Evolutionary conservation across 192 early-diverging fungal species (phyloP), one percentile per base, ranked within the genome.

Genomic region (Pilobolus umbonatus): DNA sequence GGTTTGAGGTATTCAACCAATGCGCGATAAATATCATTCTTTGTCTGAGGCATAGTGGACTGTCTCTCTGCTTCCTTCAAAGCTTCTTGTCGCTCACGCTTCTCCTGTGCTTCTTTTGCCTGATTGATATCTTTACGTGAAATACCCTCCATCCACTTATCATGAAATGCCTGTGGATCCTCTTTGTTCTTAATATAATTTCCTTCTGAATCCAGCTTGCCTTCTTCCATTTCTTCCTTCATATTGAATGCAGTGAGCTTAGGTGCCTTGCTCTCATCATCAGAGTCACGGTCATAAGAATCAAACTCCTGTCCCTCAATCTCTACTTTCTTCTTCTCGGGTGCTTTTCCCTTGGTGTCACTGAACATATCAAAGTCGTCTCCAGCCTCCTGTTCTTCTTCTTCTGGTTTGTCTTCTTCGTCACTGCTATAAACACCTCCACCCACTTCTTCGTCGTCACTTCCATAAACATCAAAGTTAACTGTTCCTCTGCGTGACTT

Each of bases 231-330:
- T 15, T 90, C 89, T 8, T 80, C 69, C n/a, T 76, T 76, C 86
- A 93, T 90, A 53, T 87, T 82, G 55, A 90, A 90, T 1, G 86
- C 86, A 56, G 85, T 80, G 12, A 90, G 71, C 49, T 77, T 75
- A 9, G 79, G 74, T 52, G 24, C 60, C 35, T 61, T 61, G 15
- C 85, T 82, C 62, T 72, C 75, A 14, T 79, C 72, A 1, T 76
- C 72, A n/a, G 36, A 38, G 1, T n/a, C 31, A 38, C 66, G 63
- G 36, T 77, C 75, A 1, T 54, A 62, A n/a, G 73, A 77, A 29
- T 64, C 44, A 44, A 80, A 62, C 21, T 80, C 79, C 54, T 85
- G 79, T 4, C 80, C 82, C 24, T 77, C 69, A 36, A 85, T 75
- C 25, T 82, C 75, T 60, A 2, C 32, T 55, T 15, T 64, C 42